phyloP scores from a whole-genome alignment of 352 stramenopile genomes.

The Pythium utonaiense region DNA sequence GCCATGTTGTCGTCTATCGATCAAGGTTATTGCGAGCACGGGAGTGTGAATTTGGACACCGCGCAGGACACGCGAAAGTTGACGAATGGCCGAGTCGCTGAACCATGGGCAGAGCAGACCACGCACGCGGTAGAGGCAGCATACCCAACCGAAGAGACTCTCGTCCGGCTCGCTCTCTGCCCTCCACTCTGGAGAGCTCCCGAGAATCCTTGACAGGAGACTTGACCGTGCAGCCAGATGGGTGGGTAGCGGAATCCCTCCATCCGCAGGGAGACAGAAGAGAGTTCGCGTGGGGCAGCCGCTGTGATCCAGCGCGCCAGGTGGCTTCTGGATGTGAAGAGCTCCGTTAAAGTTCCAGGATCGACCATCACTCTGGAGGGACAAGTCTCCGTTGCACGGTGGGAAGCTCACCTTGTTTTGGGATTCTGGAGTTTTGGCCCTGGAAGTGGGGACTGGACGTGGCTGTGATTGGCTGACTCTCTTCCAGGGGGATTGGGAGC shows the following conservation, averaged over 20 bases:
- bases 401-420: not conserved
- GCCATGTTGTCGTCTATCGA: conserved; percentile 6
- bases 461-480: no score
- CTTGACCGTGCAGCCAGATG: not conserved
- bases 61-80: not conserved
- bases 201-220: not conserved
- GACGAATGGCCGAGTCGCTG: conserved; percentile 7
- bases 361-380: not conserved
- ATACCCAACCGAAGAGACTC: not conserved
- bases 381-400: not conserved
- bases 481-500: no score
- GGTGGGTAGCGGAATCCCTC: not conserved
- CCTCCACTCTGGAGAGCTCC: no score
- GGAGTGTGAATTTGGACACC: not conserved
- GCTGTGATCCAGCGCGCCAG: not conserved
- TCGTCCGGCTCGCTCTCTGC: not conserved
- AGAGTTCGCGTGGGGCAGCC: not conserved
- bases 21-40: not conserved
- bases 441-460: no score
- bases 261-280: not conserved
- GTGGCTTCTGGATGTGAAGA: conserved; percentile 1
- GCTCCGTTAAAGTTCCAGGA: conserved; percentile 5
- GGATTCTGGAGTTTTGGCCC: not conserved
- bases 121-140: not conserved
- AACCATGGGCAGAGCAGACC: not conserved